Conservation (phyloP, 208 protist species). For the Phytomonas francai region DNA sequence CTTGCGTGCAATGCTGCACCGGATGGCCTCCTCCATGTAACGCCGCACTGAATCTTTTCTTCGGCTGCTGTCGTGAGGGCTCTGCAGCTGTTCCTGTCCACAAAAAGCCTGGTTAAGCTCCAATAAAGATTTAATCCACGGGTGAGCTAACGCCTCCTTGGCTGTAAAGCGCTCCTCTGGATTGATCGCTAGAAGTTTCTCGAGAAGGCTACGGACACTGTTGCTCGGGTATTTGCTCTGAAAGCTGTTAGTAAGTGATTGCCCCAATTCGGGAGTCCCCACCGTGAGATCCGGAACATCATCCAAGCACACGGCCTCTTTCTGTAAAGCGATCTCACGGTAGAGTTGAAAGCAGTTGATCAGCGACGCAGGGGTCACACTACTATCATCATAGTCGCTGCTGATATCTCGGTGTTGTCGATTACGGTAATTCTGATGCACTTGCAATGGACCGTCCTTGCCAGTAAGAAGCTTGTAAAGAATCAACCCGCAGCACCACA, state of each 20-base stretch:
- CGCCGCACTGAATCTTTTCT: not conserved
- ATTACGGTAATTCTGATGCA: constrained; percentile 33
- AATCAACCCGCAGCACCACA: constrained; percentile 76
- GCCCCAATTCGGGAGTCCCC: constrained; percentile 11
- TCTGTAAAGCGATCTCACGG: constrained; percentile 45
- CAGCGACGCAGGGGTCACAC: constrained; percentile 3
- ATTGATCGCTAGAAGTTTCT: constrained; percentile 49
- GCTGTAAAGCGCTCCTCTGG: constrained; percentile 52
- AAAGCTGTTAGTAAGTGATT: not conserved
- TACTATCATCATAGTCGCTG: constrained; percentile 6
- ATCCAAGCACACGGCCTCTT: constrained; percentile 28
- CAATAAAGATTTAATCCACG: constrained; percentile 26
- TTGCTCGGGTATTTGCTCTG: constrained; percentile 10
- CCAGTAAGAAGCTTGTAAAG: constrained; percentile 76
- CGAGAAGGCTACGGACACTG: constrained; percentile 50
- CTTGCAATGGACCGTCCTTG: constrained; percentile 31
- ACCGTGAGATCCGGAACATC: constrained; percentile 32
- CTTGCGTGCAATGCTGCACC: constrained; percentile 40
- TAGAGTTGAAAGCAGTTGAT: constrained; percentile 65
- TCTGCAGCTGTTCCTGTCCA: not conserved
- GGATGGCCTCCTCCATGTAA: constrained; percentile 27
- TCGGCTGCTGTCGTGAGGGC: not conserved
- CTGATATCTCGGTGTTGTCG: constrained; percentile 14
- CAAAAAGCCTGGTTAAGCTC: not conserved
- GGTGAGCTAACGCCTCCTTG: constrained; percentile 60